A percentile compares a stretch with the other conserved stretches of the same genome.
phyloP scores from a whole-genome alignment of 2,329 filamentous ascomycete species.

The Colletotrichum sp. region DNA sequence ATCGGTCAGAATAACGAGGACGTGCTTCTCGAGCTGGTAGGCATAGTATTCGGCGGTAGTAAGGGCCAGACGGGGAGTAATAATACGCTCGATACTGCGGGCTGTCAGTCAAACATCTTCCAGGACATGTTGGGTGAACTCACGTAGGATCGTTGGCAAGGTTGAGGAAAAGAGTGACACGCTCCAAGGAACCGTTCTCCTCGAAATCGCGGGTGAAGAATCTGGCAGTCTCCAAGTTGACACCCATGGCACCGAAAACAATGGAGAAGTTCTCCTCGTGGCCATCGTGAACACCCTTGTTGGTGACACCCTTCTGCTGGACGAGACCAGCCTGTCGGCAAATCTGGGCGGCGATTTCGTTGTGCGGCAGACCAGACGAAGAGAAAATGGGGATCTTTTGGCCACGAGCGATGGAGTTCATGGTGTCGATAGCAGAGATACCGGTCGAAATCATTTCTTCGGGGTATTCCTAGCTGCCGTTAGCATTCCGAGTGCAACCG shows the following conservation, averaged over 20 bases:
- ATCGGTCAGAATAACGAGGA: slow-evolving; percentile 97
- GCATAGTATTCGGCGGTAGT: slow-evolving; percentile 99
- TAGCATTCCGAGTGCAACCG: slow-evolving; percentile 8
- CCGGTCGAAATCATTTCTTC: slow-evolving; percentile 99
- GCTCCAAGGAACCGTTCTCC: slow-evolving; percentile 98
- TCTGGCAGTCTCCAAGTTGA: slow-evolving; percentile 97
- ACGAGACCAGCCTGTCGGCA: slow-evolving; percentile 96
- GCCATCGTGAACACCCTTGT: slow-evolving; percentile 94
- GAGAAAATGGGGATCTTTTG: slow-evolving; percentile 99
- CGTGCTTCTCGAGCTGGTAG: slow-evolving; percentile 99
- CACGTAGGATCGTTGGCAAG: slow-evolving; percentile 98
- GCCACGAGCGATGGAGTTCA: slow-evolving; percentile 97
- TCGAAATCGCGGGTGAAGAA: slow-evolving; percentile 99
- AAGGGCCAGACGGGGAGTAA: slow-evolving; percentile 95
- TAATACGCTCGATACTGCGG: slow-evolving; percentile 94
- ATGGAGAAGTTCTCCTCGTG: slow-evolving; percentile 99
- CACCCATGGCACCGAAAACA: slow-evolving; percentile 99
- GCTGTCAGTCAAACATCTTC: slow-evolving; percentile 9
- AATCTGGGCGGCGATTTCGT: slow-evolving; percentile 99
- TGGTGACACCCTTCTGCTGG: slow-evolving; percentile 75
- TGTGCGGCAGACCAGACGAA: slow-evolving; percentile 95
- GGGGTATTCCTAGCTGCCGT: slow-evolving; percentile 78
- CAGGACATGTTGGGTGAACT: slow-evolving; percentile 36
- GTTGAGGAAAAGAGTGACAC: slow-evolving; percentile 97
- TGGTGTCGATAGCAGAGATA: slow-evolving; percentile 98